Evolutionary conservation across 768 basidiomycete species (phyloP).

Genomic region (Phlebiopsis gigantea): DNA sequence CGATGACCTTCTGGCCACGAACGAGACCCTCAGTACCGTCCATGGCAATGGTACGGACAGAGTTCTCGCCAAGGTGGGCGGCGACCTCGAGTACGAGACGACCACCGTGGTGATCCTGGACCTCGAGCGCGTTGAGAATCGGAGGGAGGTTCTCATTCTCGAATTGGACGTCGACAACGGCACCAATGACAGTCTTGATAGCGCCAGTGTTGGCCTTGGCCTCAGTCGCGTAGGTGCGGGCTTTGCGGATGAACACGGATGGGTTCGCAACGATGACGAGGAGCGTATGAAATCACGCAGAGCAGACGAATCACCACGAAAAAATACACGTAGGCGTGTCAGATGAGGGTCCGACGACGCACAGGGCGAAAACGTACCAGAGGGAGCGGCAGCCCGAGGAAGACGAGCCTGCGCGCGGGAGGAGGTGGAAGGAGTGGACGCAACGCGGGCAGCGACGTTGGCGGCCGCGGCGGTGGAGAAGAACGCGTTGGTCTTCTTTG

Average conservation of each 20-base stretch:
- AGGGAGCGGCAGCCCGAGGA: conserved; percentile 40
- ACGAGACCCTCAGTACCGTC: conserved; percentile 99
- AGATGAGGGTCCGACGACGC: conserved; percentile 11
- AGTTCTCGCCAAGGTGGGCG: conserved; percentile 98
- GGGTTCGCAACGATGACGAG: conserved; percentile 8
- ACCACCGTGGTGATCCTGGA: conserved; percentile 89
- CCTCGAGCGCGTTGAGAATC: conserved; percentile 98
- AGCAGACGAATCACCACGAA: conserved; percentile 11
- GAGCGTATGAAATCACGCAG: conserved; percentile 16
- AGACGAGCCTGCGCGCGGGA: conserved; percentile 44
- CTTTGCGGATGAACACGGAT: conserved; percentile 30
- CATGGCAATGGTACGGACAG: conserved; percentile 99
- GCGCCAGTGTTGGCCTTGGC: conserved; percentile 66
- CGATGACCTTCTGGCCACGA: conserved; percentile 94
- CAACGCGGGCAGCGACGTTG: conserved; percentile 48
- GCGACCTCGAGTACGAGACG: conserved; percentile 99
- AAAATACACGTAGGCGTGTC: conserved; percentile 11
- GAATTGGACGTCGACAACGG: conserved; percentile 99
- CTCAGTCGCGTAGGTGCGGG: conserved; percentile 90
- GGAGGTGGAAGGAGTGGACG: conserved; percentile 40
- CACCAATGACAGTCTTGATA: conserved; percentile 99
- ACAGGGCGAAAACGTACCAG: conserved; percentile 40
- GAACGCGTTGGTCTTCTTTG: conserved; percentile 73
- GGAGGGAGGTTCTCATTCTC: conserved; percentile 92
- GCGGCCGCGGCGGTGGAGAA: conserved; percentile 63